Evolutionary conservation across 352 stramenopile species (phyloP).

Genomic region (Peronospora belbahrii): DNA sequence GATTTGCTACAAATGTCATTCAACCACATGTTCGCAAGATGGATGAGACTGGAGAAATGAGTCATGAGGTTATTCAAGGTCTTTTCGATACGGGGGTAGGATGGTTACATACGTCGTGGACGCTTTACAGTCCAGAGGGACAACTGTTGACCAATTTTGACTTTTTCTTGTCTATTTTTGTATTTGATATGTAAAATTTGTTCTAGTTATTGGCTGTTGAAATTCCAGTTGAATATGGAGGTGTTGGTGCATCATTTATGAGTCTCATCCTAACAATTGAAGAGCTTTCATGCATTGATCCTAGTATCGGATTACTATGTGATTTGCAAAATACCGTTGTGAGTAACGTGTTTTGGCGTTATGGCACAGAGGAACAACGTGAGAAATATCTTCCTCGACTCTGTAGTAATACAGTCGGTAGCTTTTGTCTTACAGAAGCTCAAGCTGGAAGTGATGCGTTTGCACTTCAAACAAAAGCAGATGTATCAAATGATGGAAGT

Average conservation of each 20-base stretch:
- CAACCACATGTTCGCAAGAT: conserved; percentile 86
- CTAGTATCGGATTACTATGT: conserved; percentile 90
- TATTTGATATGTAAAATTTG: background rate
- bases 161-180: too few species aligned
- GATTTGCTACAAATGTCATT: conserved; percentile 80
- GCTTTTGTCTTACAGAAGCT: conserved; percentile 92
- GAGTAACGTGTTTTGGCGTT: conserved; percentile 90
- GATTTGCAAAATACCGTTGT: conserved; percentile 92
- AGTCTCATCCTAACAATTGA: conserved; percentile 91
- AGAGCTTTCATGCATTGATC: conserved; percentile 92
- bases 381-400: conserved; percentile 73
- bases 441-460: conserved; percentile 94
- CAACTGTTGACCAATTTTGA: too few species aligned
- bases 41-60: conserved; percentile 87
- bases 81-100: conserved; percentile 84
- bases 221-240: conserved; percentile 89
- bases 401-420: conserved; percentile 67
- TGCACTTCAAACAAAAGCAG: conserved; percentile 88
- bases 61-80: conserved; percentile 76
- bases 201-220: conserved; percentile 88
- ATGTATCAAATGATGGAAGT: conserved; percentile 72
- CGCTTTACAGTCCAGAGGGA: too few species aligned
- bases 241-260: conserved; percentile 91
- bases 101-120: background rate
- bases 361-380: conserved; percentile 68